phyloP scores from a whole-genome alignment of 176 grass and related monocot genomes.

The Puccinellia tenuiflora region DNA sequence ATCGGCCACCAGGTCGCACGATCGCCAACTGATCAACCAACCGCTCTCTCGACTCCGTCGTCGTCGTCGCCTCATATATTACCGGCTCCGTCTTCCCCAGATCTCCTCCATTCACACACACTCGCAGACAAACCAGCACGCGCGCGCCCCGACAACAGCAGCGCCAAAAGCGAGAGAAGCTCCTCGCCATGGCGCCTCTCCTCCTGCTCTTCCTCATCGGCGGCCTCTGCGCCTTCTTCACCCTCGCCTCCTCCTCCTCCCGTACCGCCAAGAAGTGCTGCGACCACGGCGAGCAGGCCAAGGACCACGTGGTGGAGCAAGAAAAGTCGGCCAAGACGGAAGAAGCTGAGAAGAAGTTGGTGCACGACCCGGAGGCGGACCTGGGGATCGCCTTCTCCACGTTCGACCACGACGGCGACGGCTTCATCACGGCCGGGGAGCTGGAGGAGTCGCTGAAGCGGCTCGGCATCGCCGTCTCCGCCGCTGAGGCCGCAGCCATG shows the following conservation, averaged over 20 bases:
- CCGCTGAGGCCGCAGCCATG: conserved; percentile 37
- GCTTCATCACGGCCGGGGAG: conserved; percentile 73
- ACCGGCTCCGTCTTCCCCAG: not conserved
- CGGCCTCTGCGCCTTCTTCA: conserved; percentile 44
- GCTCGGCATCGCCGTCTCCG: conserved; percentile 53
- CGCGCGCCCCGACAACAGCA: not conserved
- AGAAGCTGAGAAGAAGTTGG: not conserved
- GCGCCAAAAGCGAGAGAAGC: not conserved
- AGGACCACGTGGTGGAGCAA: not conserved
- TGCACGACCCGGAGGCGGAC: conserved; percentile 11
- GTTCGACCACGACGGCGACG: conserved; percentile 89
- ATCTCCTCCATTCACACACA: conserved; percentile 35
- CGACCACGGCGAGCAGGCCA: not conserved
- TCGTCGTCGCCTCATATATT: conserved; percentile 15
- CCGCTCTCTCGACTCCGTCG: not conserved
- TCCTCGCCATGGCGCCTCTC: conserved; percentile 42
- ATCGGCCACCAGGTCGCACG: conserved; percentile 28
- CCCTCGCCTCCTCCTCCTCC: conserved; percentile 26
- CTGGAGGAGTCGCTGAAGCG: conserved; percentile 68
- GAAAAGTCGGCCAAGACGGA: not conserved
- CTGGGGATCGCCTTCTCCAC: conserved; percentile 67
- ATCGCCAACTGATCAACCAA: conserved; percentile 25
- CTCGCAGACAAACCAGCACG: not conserved
- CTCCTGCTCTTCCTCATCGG: conserved; percentile 49
- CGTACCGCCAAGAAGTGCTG: conserved; percentile 25